These are phyloP conservation scores for Corymbia maculata DNA, from an alignment of 345 rosid genomes.

Conservation along the genomic window DNA sequence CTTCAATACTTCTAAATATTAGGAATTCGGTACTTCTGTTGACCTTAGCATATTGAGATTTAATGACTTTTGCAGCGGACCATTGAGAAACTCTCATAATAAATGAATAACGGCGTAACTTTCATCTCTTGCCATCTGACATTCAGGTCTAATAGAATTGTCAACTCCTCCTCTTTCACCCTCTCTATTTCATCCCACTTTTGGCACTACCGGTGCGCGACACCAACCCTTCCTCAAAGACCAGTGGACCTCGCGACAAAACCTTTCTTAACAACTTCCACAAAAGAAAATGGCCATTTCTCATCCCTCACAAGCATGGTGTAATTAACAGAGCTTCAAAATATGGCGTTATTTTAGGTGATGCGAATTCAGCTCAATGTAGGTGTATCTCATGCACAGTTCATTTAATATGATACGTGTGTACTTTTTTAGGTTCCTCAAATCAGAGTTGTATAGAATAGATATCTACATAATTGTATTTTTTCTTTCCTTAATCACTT, in stretches of 20 bases:
- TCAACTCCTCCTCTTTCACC: neutral
- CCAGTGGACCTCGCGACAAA: neutral
- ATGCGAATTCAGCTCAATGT: fast-evolving
- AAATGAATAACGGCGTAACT: neutral
- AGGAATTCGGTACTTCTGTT: neutral
- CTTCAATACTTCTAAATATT: neutral
- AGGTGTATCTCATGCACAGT: neutral
- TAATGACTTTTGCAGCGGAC: neutral
- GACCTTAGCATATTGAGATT: neutral
- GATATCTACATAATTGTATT: fast-evolving
- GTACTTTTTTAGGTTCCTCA: neutral
- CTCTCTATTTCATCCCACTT: neutral
- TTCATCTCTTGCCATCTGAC: neutral
- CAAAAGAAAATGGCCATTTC: neutral
- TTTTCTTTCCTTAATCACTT: neutral
- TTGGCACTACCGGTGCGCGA: fast-evolving
- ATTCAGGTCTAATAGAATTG: neutral
- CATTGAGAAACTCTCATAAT: neutral
- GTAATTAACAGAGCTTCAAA: neutral
- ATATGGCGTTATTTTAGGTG: neutral
- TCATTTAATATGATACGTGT: fast-evolving
- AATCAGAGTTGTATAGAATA: neutral
- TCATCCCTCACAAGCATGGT: neutral
- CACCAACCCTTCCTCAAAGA: neutral
- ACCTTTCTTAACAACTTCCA: neutral